Base-by-base conservation (phyloP, 83 land plant genomes). In the Picea engelmannii region DNA sequence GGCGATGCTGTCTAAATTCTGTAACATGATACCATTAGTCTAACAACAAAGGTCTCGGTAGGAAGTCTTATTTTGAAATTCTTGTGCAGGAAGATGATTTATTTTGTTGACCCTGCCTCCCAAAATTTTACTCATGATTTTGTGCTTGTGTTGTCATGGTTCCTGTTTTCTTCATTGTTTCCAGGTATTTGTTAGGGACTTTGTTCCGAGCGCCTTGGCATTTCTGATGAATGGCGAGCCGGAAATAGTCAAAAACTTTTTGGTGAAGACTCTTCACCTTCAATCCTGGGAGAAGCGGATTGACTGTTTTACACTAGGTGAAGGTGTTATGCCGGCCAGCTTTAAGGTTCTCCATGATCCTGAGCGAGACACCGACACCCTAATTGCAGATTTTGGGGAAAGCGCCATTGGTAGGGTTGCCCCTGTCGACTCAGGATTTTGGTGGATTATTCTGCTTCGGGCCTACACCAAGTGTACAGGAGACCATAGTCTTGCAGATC, bases 141-240 rank as follows among this genome's bases (percentile, higher is more conserved):
- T 15, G 60, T 55, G 16, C 16, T 55, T 55, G 60, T 55, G 4
- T 55, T 55, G 17, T 55, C 60, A 4, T 55, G 60, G 60, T 13
- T 55, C 16, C 4, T 55, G 60, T 55, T 55, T 31, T 55, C 16
- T 55, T 55, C 16, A 55, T 55, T 55, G 60, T 55, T 55, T 55
- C 60, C 84, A 93, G 95, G 95, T 93, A 10, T 93, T 93, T 90
- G 95, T 93, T 6, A 85, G 95, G 24, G 95, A 93, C 62, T 93
- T 93, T 86, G 92, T 93, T 12, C 95, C 95, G 1, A 93, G 94
- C 82, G 95, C 91, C 52, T 79, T 93, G 74, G 95, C 95, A 27
- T 93, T 93, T 84, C 85, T 93, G 58, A 93, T 93, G 95, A 93
- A 93, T 81, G 94, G 94, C 15, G 95, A 93, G 84, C 92, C 90